Conservation (phyloP, 495 filamentous ascomycete genomes). For the Podospora anserina region DNA sequence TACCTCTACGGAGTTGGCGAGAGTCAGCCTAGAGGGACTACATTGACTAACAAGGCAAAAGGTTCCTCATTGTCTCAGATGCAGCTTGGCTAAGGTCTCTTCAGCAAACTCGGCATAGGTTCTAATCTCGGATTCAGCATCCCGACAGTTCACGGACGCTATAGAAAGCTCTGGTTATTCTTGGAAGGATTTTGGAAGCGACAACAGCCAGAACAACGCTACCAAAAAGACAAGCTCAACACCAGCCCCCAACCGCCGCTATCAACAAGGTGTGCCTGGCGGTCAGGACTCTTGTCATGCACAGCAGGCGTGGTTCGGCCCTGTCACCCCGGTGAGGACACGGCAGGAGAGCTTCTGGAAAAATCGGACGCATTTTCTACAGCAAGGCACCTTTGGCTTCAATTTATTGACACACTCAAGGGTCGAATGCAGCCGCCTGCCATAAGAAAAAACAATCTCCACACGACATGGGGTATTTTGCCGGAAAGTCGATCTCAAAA, state of each 20-base stretch:
- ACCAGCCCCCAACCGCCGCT: neutral
- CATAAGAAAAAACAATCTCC: slow-evolving; percentile 13
- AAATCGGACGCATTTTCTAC: neutral
- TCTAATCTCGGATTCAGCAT: slow-evolving; percentile 1
- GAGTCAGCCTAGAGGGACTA: neutral
- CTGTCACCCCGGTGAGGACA: neutral
- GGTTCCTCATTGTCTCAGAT: neutral
- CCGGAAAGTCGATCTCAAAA: slow-evolving; percentile 20
- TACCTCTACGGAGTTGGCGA: neutral
- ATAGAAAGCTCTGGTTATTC: neutral
- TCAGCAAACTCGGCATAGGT: neutral
- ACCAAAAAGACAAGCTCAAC: neutral
- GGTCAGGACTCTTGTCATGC: slow-evolving; percentile 9
- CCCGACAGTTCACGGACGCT: slow-evolving; percentile 4
- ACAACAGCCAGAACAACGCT: neutral
- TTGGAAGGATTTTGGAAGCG: neutral
- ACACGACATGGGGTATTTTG: slow-evolving; percentile 21
- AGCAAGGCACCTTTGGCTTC: neutral
- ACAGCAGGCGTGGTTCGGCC: neutral
- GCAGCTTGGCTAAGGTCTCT: neutral
- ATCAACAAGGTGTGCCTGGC: neutral
- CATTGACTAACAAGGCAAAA: neutral
- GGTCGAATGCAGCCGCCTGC: slow-evolving; percentile 20
- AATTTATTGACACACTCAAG: slow-evolving; percentile 13
- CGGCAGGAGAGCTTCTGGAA: neutral